A percentile compares a stretch with the other conserved stretches of the same genome.
phyloP scores from a whole-genome alignment of 2,329 filamentous ascomycete genomes.

The Colletotrichum neosansevieriae region DNA sequence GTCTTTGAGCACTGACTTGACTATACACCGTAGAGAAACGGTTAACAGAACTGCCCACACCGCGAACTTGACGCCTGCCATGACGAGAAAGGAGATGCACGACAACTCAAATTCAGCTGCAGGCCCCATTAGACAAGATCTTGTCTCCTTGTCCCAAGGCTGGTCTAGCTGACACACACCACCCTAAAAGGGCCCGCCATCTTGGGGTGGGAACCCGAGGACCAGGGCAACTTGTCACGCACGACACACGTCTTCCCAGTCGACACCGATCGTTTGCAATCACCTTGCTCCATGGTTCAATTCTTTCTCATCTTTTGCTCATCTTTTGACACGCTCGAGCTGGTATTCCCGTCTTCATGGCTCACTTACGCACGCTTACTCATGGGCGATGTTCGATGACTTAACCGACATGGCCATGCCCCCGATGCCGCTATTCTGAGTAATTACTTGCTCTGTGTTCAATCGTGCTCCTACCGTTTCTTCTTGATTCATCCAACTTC shows the following conservation, averaged over 20 bases:
- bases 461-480: slow-evolving; percentile 25
- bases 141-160: slow-evolving; percentile 22
- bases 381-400: slow-evolving; percentile 33
- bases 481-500: slow-evolving; percentile 30
- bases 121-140: slow-evolving; percentile 31
- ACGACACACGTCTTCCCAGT: background rate
- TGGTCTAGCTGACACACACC: slow-evolving; percentile 33
- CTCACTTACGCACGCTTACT: slow-evolving; percentile 38
- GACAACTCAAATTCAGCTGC: slow-evolving; percentile 39
- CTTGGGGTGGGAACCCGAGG: slow-evolving; percentile 31
- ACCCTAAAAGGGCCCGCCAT: slow-evolving; percentile 9
- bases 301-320: background rate
- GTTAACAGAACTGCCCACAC: background rate
- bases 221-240: slow-evolving; percentile 29
- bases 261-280: slow-evolving; percentile 4
- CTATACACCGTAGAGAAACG: slow-evolving; percentile 8
- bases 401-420: slow-evolving; percentile 29
- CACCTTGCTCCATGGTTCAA: background rate
- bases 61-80: slow-evolving; percentile 1
- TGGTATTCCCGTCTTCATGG: slow-evolving; percentile 5
- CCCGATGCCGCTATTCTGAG: slow-evolving; percentile 15
- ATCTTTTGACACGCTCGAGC: background rate
- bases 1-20: background rate
- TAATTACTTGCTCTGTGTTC: slow-evolving; percentile 16
- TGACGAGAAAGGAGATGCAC: slow-evolving; percentile 27